A percentile compares a stretch with the other conserved stretches of the same genome.
These are phyloP conservation scores for Talaromyces piceae DNA, from an alignment of 2,329 filamentous ascomycete genomes.

Conservation along the genomic window DNA sequence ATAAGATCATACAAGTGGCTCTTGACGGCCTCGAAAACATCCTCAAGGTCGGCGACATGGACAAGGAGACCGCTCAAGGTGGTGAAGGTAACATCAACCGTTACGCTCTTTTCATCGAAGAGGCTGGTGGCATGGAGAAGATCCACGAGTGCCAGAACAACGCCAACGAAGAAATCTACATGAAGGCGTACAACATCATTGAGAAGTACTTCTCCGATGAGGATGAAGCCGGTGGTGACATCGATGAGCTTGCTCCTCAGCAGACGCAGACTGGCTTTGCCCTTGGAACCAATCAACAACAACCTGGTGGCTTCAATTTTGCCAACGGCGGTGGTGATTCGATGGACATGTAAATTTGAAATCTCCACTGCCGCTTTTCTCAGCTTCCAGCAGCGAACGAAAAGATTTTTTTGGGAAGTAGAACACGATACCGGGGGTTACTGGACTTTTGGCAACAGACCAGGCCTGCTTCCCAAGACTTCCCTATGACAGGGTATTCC, in stretches of 20 bases:
- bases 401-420: background rate
- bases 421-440: background rate
- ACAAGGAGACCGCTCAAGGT: slow-evolving; percentile 70
- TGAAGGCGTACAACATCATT: slow-evolving; percentile 99
- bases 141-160: slow-evolving; percentile 99
- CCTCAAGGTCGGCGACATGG: slow-evolving; percentile 96
- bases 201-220: slow-evolving; percentile 99
- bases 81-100: slow-evolving; percentile 64
- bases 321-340: slow-evolving; percentile 63
- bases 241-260: slow-evolving; percentile 70
- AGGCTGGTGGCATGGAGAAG: slow-evolving; percentile 99
- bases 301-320: slow-evolving; percentile 83
- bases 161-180: slow-evolving; percentile 99
- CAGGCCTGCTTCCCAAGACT: background rate
- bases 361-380: background rate
- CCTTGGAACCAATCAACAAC: slow-evolving; percentile 57
- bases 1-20: slow-evolving; percentile 99
- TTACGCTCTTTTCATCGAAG: slow-evolving; percentile 96
- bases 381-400: background rate
- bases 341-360: slow-evolving; percentile 60
- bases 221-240: slow-evolving; percentile 70
- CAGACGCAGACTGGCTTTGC: slow-evolving; percentile 69
- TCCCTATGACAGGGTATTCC: background rate
- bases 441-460: background rate
- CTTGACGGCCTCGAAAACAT: slow-evolving; percentile 98